These are phyloP conservation scores for Cucumis melo DNA, from an alignment of 306 rosid genomes.

Conservation along the genomic window DNA sequence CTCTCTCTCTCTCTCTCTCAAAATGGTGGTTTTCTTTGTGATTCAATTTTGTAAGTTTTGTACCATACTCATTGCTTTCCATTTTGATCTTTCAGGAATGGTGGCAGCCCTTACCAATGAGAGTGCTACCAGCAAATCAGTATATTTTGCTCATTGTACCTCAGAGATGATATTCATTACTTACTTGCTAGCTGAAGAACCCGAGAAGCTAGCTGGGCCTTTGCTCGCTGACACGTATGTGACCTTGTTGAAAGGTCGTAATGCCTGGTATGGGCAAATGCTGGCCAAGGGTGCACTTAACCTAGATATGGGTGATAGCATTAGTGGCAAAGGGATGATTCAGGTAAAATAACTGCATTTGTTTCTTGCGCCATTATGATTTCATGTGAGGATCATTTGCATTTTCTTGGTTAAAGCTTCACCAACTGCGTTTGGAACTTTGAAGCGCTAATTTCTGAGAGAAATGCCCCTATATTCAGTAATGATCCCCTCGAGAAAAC, in stretches of 20 bases:
- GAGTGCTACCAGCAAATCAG: conserved; percentile 93
- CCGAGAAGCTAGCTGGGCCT: conserved; percentile 94
- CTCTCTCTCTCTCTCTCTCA: not conserved
- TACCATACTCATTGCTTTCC: not conserved
- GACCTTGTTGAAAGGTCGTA: conserved; percentile 78
- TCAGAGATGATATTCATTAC: conserved; percentile 92
- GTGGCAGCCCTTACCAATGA: conserved; percentile 91
- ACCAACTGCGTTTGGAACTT: not conserved
- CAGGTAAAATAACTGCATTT: conserved; percentile 35
- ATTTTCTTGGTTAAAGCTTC: not conserved
- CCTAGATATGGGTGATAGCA: conserved; percentile 85
- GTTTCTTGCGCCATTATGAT: not conserved
- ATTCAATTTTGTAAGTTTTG: not conserved
- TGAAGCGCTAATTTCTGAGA: not conserved
- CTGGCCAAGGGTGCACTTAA: conserved; percentile 79
- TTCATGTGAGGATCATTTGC: not conserved
- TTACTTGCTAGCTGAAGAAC: conserved; percentile 62
- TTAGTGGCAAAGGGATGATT: conserved; percentile 91
- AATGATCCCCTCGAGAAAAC: not conserved
- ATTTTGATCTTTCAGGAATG: conserved; percentile 43
- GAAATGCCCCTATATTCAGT: not conserved
- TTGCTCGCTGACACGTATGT: conserved; percentile 83
- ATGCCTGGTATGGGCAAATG: conserved; percentile 72
- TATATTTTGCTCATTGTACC: conserved; percentile 84
- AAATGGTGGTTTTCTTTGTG: not conserved